Evolutionary conservation across 495 filamentous ascomycete species (phyloP).

Genomic region (Aspergillus diversus): DNA sequence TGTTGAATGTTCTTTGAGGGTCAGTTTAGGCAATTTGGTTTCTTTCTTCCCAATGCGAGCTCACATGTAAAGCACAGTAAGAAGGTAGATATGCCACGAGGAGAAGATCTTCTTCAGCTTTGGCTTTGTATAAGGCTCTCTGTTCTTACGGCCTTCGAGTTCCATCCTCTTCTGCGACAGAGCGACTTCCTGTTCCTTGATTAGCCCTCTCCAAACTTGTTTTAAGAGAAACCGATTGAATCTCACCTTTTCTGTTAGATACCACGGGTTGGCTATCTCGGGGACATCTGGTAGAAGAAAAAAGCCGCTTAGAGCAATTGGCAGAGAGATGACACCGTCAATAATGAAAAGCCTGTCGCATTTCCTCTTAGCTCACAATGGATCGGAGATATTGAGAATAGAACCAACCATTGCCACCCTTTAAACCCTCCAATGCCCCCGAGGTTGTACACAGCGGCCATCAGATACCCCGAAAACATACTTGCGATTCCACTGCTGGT

Average conservation of each 20-base stretch:
- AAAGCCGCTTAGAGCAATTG: slow-evolving; percentile 57
- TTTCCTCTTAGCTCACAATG: not conserved
- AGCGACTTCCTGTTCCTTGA: slow-evolving; percentile 42
- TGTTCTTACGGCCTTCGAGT: slow-evolving; percentile 49
- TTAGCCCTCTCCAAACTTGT: not conserved
- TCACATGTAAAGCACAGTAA: slow-evolving; percentile 50
- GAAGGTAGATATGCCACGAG: slow-evolving; percentile 55
- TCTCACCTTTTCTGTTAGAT: slow-evolving; percentile 42
- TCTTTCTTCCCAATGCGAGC: not conserved
- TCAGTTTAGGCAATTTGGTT: not conserved
- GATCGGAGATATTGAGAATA: not conserved
- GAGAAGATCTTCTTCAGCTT: slow-evolving; percentile 57
- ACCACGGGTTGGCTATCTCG: slow-evolving; percentile 60
- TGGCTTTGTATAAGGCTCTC: slow-evolving; percentile 47
- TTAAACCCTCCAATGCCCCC: slow-evolving; percentile 52
- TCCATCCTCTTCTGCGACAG: slow-evolving; percentile 52
- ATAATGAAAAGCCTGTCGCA: slow-evolving; percentile 43
- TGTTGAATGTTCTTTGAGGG: slow-evolving; percentile 37
- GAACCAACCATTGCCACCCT: slow-evolving; percentile 48
- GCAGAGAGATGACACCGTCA: slow-evolving; percentile 51
- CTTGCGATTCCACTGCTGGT: slow-evolving; percentile 54
- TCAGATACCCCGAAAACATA: slow-evolving; percentile 64
- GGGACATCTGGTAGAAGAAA: slow-evolving; percentile 65
- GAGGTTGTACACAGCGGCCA: slow-evolving; percentile 57
- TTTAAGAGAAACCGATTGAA: not conserved